These are phyloP conservation scores for Pseudophaeomoniella oleicola DNA, from an alignment of 2,329 filamentous ascomycete species.

Conservation along the genomic window DNA sequence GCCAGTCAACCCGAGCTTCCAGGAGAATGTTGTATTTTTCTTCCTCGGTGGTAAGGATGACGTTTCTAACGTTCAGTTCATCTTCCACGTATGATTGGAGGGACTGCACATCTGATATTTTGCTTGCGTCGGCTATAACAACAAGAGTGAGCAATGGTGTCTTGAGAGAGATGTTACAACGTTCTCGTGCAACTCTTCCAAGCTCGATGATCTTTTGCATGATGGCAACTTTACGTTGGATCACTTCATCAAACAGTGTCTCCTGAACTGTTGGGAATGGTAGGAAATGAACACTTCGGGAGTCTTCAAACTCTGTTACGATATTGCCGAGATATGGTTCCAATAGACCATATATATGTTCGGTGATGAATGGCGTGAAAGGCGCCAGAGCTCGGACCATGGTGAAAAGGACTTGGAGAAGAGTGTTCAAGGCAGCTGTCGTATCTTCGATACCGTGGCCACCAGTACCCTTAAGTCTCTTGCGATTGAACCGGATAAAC, in stretches of 20 bases:
- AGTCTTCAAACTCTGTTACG: conserved; percentile 42
- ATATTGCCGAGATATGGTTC: conserved; percentile 56
- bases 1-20: conserved; percentile 67
- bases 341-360: conserved; percentile 67
- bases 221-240: conserved; percentile 62
- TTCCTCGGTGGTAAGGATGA: conserved; percentile 63
- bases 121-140: conserved; percentile 57
- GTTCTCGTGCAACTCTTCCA: conserved; percentile 61
- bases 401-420: conserved; percentile 72
- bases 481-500: conserved; percentile 93
- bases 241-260: conserved; percentile 60
- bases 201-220: conserved; percentile 84
- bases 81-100: conserved; percentile 64
- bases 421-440: conserved; percentile 63
- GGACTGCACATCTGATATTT: conserved; percentile 63
- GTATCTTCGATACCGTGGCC: conserved; percentile 65
- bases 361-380: conserved; percentile 74
- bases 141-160: conserved; percentile 67
- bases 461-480: conserved; percentile 60
- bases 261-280: conserved; percentile 63
- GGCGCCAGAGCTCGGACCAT: conserved; percentile 64
- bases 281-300: conserved; percentile 68
- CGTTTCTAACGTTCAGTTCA: conserved; percentile 65
- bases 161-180: conserved; percentile 62
- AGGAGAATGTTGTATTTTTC: conserved; percentile 69